Evolutionary conservation across 2,329 filamentous ascomycete genomes (phyloP).

Genomic region (Colletotrichum limetticola): DNA sequence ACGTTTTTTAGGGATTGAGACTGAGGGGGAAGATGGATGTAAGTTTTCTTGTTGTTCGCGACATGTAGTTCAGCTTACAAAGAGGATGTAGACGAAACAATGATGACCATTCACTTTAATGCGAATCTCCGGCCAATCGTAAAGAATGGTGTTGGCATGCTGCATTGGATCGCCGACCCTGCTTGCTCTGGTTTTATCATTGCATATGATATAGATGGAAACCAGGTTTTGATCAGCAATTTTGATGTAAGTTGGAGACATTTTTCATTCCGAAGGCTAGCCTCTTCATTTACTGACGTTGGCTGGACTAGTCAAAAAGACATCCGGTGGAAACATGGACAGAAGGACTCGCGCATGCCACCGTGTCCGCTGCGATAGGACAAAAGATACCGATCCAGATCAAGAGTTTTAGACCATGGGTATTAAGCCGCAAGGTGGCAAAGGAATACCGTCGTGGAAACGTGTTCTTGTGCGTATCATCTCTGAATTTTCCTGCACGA

Average conservation of each 20-base stretch:
- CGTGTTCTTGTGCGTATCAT: slow-evolving; percentile 47
- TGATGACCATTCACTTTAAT: slow-evolving; percentile 59
- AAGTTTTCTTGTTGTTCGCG: slow-evolving; percentile 21
- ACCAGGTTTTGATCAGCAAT: slow-evolving; percentile 56
- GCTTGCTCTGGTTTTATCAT: slow-evolving; percentile 55
- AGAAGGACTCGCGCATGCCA: slow-evolving; percentile 45
- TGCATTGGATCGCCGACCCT: slow-evolving; percentile 57
- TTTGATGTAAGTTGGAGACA: slow-evolving; percentile 47
- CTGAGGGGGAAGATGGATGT: slow-evolving; percentile 55
- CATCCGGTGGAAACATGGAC: slow-evolving; percentile 49
- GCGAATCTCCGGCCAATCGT: slow-evolving; percentile 51
- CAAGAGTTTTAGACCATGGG: slow-evolving; percentile 52
- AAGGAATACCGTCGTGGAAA: slow-evolving; percentile 48
- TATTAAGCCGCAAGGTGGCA: slow-evolving; percentile 53
- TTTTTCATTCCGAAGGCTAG: not conserved
- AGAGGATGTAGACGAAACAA: slow-evolving; percentile 49
- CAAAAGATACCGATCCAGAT: slow-evolving; percentile 48
- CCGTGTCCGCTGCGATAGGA: slow-evolving; percentile 46
- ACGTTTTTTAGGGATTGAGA: slow-evolving; percentile 45
- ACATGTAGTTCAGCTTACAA: slow-evolving; percentile 3
- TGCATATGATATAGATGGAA: slow-evolving; percentile 52
- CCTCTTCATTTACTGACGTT: not conserved
- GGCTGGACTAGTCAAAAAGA: slow-evolving; percentile 40
- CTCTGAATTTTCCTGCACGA: not conserved
- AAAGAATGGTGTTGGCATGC: slow-evolving; percentile 51